phyloP scores from a whole-genome alignment of 768 basidiomycete genomes.

The Mycena chlorophos region DNA sequence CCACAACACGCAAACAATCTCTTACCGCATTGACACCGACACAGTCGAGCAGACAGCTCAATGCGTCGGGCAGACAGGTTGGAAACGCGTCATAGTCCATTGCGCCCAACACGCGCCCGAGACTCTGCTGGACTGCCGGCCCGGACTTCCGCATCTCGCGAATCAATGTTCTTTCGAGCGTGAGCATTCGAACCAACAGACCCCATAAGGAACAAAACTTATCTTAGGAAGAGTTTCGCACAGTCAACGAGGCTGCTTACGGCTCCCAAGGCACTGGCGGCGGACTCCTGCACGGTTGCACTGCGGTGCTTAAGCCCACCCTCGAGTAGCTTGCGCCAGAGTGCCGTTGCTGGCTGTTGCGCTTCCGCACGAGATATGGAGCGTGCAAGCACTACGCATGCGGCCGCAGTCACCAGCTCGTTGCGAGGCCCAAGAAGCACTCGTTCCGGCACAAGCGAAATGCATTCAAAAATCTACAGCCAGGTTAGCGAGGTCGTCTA shows the following conservation, averaged over 20 bases:
- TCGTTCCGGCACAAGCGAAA: conserved; percentile 58
- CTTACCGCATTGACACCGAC: conserved; percentile 61
- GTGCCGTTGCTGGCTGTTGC: conserved; percentile 38
- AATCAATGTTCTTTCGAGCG: conserved; percentile 51
- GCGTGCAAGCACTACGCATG: conserved; percentile 68
- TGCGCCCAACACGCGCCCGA: conserved; percentile 67
- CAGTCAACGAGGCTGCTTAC: conserved; percentile 72
- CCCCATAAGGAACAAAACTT: conserved; percentile 39
- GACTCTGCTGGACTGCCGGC: conserved; percentile 64
- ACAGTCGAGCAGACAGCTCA: conserved; percentile 60
- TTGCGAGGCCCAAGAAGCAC: conserved; percentile 65
- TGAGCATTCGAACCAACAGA: conserved; percentile 14
- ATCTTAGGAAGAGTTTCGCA: conserved; percentile 68
- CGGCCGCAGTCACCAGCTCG: conserved; percentile 68
- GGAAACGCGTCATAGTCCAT: conserved; percentile 63
- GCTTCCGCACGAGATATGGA: conserved; percentile 62
- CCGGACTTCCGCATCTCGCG: conserved; percentile 53
- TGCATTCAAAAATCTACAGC: conserved; percentile 62
- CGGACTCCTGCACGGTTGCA: conserved; percentile 69
- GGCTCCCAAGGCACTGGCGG: conserved; percentile 66
- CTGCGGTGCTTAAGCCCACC: conserved; percentile 69
- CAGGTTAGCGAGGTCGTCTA: conserved; percentile 4
- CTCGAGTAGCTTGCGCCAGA: conserved; percentile 73
- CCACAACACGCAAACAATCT: conserved; percentile 24
- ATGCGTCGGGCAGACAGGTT: conserved; percentile 52